Evolutionary conservation across 2,329 filamentous ascomycete species (phyloP), one percentile per base, ranked within the genome.

Genomic region (Fusarium nematophilum): DNA sequence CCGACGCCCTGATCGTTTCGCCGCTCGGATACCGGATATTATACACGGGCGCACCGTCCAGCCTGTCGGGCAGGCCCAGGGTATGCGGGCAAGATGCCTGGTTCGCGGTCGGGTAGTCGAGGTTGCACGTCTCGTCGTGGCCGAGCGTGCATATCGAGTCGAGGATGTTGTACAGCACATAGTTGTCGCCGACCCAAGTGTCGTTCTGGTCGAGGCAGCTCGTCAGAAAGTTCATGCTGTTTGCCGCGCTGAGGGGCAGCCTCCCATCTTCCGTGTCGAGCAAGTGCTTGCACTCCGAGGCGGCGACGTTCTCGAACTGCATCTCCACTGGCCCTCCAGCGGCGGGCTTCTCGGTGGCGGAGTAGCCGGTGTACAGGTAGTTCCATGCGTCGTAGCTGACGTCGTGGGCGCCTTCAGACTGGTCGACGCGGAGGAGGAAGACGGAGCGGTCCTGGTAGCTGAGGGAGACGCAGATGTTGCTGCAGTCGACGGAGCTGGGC

Each of bases 371-470:
- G 42, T 73, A 66, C n/a, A 87, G 81, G 62, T 84, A 85, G 73
- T 86, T 86, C 83, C 83, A 87, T 17, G 85, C 84, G 64, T 87
- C 84, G 76, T 86, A 87, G 68, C 76, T 80, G 68, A 87, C 77
- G 69, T 87, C 85, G 72, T 86, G 71, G 25, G 84, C 84, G 51
- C 83, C 84, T 50, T 78, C 75, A 0, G 84, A 87, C 59, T 79
- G 76, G 73, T 87, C 85, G 65, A 87, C 73, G 67, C 81, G 82
- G 33, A 87, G 78, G 39, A 92, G 84, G 58, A 86, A 79, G 54
- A 89, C 75, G 18, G 74, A 75, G 40, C 83, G 82, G 52, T 75
- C 80, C 26, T 75, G 70, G 71, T 82, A 78, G 37, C 73, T 76
- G 48, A 87, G 74, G 48, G 79, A 78, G 54, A 87, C 75, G 74